phyloP scores from a whole-genome alignment of 2,329 filamentous ascomycete species.

The Colletotrichum sp. region DNA sequence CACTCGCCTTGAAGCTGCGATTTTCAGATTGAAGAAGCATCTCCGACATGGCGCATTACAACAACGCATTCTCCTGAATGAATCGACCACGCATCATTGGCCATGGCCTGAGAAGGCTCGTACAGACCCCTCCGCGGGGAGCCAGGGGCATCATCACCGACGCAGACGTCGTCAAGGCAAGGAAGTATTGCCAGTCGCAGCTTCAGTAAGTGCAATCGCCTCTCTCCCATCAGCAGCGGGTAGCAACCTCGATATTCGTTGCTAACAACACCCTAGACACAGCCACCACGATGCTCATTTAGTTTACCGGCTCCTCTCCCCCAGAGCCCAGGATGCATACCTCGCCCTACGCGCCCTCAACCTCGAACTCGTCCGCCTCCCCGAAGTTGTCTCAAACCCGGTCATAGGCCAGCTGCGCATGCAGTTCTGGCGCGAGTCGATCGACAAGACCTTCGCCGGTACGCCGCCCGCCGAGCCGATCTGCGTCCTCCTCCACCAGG shows the following conservation, averaged over 20 bases:
- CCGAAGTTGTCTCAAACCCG: slow-evolving; percentile 88
- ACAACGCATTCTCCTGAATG: slow-evolving; percentile 36
- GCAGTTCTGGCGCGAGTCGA: slow-evolving; percentile 91
- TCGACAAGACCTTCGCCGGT: slow-evolving; percentile 78
- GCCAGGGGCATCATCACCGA: slow-evolving; percentile 47
- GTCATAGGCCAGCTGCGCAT: slow-evolving; percentile 87
- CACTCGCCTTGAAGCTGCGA: not conserved
- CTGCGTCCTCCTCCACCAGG: slow-evolving; percentile 79
- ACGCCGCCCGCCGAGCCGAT: slow-evolving; percentile 89
- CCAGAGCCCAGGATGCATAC: slow-evolving; percentile 78
- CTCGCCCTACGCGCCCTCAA: slow-evolving; percentile 92
- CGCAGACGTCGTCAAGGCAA: slow-evolving; percentile 56
- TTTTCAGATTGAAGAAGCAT: not conserved
- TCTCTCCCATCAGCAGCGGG: not conserved
- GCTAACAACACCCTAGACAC: slow-evolving; percentile 57
- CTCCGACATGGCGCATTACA: slow-evolving; percentile 22
- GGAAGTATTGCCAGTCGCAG: slow-evolving; percentile 59
- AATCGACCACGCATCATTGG: slow-evolving; percentile 38
- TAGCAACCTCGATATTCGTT: not conserved
- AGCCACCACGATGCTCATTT: slow-evolving; percentile 90
- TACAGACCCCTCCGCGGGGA: slow-evolving; percentile 22
- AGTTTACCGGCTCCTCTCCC: slow-evolving; percentile 83
- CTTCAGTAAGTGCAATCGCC: slow-evolving; percentile 45
- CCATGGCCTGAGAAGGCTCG: slow-evolving; percentile 43
- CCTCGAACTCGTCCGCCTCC: slow-evolving; percentile 86